Conservation (phyloP, 2,329 filamentous ascomycete species). For the Clarireedia paspali region DNA sequence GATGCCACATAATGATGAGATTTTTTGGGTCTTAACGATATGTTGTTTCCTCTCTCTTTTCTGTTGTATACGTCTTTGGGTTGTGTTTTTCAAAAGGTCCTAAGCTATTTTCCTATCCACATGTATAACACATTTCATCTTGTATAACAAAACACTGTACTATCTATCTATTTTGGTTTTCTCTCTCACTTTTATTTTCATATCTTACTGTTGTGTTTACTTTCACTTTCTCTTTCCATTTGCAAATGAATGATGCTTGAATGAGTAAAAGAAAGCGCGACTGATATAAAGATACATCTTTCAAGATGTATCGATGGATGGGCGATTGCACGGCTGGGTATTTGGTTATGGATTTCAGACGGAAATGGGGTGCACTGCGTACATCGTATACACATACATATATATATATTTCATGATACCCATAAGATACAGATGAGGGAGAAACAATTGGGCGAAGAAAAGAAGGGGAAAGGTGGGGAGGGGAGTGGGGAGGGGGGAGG, state of each 20-base stretch:
- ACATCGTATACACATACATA: background rate
- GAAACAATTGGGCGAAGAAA: background rate
- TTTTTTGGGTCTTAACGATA: background rate
- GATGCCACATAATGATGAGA: background rate
- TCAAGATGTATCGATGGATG: too few relatives aligned
- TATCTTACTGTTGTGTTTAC: background rate
- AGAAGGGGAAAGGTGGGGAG: background rate
- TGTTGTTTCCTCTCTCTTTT: background rate
- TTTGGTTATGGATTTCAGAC: background rate
- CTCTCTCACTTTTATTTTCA: background rate
- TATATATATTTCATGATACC: conserved; percentile 5
- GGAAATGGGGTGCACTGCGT: background rate
- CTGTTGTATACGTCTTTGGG: background rate
- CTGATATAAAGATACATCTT: too few relatives aligned
- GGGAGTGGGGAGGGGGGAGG: background rate
- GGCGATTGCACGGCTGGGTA: too few relatives aligned
- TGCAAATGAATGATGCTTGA: conserved; percentile 1
- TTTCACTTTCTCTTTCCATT: background rate
- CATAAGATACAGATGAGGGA: background rate
- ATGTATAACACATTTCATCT: background rate
- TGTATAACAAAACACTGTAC: background rate
- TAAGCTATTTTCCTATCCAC: background rate
- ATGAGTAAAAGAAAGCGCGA: background rate
- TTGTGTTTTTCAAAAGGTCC: background rate
- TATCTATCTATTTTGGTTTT: background rate